Percentiles rank a stretch among this genome's conserved stretches.
Evolutionary conservation across 2,329 filamentous ascomycete species (phyloP).

Genomic region (Fusarium equiseti): DNA sequence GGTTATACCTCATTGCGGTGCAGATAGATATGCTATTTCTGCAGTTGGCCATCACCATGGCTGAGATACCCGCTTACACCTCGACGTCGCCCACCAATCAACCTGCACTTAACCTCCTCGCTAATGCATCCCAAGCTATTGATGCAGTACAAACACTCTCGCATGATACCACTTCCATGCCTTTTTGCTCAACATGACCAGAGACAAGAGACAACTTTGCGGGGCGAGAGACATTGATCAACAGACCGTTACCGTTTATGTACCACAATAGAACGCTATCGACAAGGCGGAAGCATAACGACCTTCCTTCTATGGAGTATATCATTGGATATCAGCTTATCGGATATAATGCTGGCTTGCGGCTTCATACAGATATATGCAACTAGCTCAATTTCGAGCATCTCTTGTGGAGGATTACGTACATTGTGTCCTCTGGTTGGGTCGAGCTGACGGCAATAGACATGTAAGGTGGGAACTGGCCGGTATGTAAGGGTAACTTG

Average conservation of each 20-base stretch:
- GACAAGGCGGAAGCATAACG: background rate
- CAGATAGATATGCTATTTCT: background rate
- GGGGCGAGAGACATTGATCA: slow-evolving; percentile 1
- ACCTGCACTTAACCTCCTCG: background rate
- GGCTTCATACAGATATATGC: background rate
- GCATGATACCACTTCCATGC: background rate
- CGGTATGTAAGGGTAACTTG: background rate
- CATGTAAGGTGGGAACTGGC: background rate
- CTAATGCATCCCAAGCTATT: background rate
- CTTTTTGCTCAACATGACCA: background rate
- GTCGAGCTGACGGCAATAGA: background rate
- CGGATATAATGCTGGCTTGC: background rate
- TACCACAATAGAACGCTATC: background rate
- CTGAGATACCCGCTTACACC: background rate
- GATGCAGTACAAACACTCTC: slow-evolving; percentile 12
- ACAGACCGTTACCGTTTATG: background rate
- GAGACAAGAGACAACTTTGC: background rate
- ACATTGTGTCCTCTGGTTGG: background rate
- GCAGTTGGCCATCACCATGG: background rate
- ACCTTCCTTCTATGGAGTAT: background rate
- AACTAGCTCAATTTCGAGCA: background rate
- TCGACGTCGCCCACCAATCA: background rate
- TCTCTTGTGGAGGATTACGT: background rate
- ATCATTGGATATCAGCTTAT: background rate
- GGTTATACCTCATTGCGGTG: background rate